These are phyloP conservation scores for Vararia minispora DNA, from an alignment of 768 basidiomycete species.

Conservation along the genomic window DNA sequence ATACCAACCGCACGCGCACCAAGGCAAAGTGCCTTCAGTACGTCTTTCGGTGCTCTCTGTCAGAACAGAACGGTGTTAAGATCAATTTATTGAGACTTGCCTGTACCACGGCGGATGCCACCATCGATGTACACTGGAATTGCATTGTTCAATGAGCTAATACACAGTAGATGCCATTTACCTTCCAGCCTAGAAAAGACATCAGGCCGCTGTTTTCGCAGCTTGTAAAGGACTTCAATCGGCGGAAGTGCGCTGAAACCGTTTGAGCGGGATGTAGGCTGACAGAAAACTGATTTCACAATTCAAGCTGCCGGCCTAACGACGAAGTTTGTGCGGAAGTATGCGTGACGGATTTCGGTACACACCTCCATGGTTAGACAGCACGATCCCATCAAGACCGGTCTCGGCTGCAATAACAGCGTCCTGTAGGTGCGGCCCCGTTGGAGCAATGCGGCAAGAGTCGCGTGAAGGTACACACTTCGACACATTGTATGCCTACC, in stretches of 20 bases:
- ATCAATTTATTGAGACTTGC: slow-evolving; percentile 22
- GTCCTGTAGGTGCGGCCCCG: slow-evolving; percentile 40
- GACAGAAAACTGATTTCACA: slow-evolving; percentile 31
- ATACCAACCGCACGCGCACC: slow-evolving; percentile 83
- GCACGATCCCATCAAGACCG: slow-evolving; percentile 78
- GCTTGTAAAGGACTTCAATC: slow-evolving; percentile 63
- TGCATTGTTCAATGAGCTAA: slow-evolving; percentile 1
- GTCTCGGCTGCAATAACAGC: slow-evolving; percentile 75
- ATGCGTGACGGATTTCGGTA: slow-evolving; percentile 5
- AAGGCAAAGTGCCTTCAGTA: slow-evolving; percentile 82
- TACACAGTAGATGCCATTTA: slow-evolving; percentile 11
- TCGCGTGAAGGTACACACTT: too few species aligned
- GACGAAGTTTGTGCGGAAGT: slow-evolving; percentile 1
- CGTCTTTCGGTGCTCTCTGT: slow-evolving; percentile 32
- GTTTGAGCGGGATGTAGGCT: background rate
- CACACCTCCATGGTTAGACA: slow-evolving; percentile 86
- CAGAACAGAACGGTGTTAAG: background rate
- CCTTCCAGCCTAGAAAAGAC: slow-evolving; percentile 66
- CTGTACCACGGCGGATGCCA: slow-evolving; percentile 70
- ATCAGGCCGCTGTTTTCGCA: slow-evolving; percentile 65
- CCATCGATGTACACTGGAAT: slow-evolving; percentile 78
- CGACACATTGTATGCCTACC: slow-evolving; percentile 63
- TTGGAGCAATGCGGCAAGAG: slow-evolving; percentile 18
- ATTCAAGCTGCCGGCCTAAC: slow-evolving; percentile 71
- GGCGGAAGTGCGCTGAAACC: slow-evolving; percentile 57